Evolutionary conservation across 768 basidiomycete species (phyloP).

Genomic region (Boletus subparvulus): DNA sequence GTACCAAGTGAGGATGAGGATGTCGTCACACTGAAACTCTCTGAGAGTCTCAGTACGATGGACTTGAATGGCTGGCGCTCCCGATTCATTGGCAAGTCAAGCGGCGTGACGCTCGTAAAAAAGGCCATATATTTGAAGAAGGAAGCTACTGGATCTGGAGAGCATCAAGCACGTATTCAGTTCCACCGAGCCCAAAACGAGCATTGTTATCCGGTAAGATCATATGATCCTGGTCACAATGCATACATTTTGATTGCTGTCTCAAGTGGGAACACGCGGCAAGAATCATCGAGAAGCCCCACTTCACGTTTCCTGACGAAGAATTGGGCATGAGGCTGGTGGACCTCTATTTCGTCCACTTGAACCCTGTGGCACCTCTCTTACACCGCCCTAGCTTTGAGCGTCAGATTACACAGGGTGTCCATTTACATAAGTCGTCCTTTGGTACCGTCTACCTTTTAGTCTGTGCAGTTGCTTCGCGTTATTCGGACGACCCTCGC

Average conservation of each 20-base stretch:
- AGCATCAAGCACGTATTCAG: constrained; percentile 2
- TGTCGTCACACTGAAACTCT: constrained; percentile 20
- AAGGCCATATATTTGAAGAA: constrained; percentile 59
- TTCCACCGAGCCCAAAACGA: background rate
- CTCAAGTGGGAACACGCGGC: constrained; percentile 31
- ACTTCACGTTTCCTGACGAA: constrained; percentile 47
- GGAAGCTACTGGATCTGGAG: constrained; percentile 46
- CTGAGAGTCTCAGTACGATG: constrained; percentile 26
- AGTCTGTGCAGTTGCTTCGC: constrained; percentile 68
- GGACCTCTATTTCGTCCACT: constrained; percentile 59
- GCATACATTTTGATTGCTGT: background rate
- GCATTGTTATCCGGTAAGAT: constrained; percentile 27
- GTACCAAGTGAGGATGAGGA: constrained; percentile 32
- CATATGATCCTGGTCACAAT: background rate
- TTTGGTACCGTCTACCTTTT: constrained; percentile 66
- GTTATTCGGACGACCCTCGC: constrained; percentile 54
- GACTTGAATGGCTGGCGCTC: constrained; percentile 2
- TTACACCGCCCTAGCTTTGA: constrained; percentile 74
- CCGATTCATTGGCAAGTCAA: constrained; percentile 43
- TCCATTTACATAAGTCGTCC: constrained; percentile 48
- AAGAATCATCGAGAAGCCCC: constrained; percentile 17
- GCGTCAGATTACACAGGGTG: constrained; percentile 42
- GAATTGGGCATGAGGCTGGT: constrained; percentile 54
- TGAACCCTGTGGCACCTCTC: constrained; percentile 63
- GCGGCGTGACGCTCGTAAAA: constrained; percentile 41